Base-by-base conservation (phyloP, 192 early-diverging fungal genomes). In the Backusella tarrabulga region DNA sequence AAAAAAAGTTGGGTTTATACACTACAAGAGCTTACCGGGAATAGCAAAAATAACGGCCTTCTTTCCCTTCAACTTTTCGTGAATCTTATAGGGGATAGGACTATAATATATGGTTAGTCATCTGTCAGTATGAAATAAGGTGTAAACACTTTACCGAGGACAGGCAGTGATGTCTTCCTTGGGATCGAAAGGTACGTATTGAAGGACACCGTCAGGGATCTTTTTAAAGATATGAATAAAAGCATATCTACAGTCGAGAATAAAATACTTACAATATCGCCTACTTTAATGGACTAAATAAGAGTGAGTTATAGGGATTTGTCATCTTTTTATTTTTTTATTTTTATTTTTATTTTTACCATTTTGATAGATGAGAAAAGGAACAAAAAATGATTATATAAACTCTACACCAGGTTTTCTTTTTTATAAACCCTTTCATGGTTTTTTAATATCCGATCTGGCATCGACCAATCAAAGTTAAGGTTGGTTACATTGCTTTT, bases 41-140 rank as follows among this genome's bases (percentile, higher is more conserved):
- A 88, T 89, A 67, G 87, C 84, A 83, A 92, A 91, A 80, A 92
- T 82, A 71, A 92, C 85, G 35, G 86, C 88, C 76, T 87, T 89
- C 81, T 89, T 91, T 71, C 85, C 85, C 81, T 88, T 88, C 72
- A 91, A 83, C 3, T 87, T 79, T 38, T 85, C 85, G 8, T 83
- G 79, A 67, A 82, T 80, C 75, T 83, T 83, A 35, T 74, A 76
- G 7, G 73, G 41, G 12, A 76, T 44, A 54, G 83, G 83, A 23
- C 79, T 81, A 42, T 21, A 70, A 35, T 67, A 44, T 4, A 46
- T 70, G 41, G 8, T 73, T 67, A 35, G 1, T 36, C 11, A 75
- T n/a, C 34, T 19, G 54, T 35, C 15, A 44, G 38, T 11, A 40
- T 40, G 38, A 12, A 40, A 40, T 40, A 40, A 3, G 3, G 11